Percentiles rank a stretch among this genome's conserved stretches.
Evolutionary conservation across 139 green algal species (phyloP).

Genomic region (Diplosphaera chodatii): DNA sequence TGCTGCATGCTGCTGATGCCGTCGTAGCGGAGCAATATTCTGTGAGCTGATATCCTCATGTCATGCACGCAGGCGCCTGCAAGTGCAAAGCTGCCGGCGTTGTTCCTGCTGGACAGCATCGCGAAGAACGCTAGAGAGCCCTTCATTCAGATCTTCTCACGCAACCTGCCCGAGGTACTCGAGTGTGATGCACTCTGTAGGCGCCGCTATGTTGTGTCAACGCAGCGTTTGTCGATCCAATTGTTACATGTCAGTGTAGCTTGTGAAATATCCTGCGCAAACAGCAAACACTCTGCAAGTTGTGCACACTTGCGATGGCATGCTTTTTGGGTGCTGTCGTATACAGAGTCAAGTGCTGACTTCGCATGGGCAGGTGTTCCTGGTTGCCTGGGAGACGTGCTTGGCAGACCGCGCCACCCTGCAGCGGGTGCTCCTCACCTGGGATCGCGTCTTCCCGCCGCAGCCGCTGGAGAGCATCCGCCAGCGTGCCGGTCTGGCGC

Average conservation of each 20-base stretch:
- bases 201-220: too few species aligned
- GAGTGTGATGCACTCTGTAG: too few species aligned
- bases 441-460: conserved; percentile 39
- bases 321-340: too few species aligned
- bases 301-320: too few species aligned
- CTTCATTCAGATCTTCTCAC: conserved; percentile 47
- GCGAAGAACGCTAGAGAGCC: conserved; percentile 62
- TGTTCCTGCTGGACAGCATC: conserved; percentile 79
- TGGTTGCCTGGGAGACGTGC: conserved; percentile 29
- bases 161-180: conserved; percentile 31
- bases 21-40: too few species aligned
- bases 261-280: too few species aligned
- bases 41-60: too few species aligned
- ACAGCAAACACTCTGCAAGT: too few species aligned
- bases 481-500: background rate
- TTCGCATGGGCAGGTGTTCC: conserved; percentile 35
- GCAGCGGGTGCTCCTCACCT: conserved; percentile 50
- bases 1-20: background rate
- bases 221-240: too few species aligned
- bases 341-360: too few species aligned
- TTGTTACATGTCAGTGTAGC: too few species aligned
- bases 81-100: conserved; percentile 53
- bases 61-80: conserved; percentile 10
- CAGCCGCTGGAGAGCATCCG: conserved; percentile 30
- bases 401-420: conserved; percentile 28